Conservation (phyloP, 2,329 filamentous ascomycete genomes). For the Pseudogymnoascus destructans region DNA sequence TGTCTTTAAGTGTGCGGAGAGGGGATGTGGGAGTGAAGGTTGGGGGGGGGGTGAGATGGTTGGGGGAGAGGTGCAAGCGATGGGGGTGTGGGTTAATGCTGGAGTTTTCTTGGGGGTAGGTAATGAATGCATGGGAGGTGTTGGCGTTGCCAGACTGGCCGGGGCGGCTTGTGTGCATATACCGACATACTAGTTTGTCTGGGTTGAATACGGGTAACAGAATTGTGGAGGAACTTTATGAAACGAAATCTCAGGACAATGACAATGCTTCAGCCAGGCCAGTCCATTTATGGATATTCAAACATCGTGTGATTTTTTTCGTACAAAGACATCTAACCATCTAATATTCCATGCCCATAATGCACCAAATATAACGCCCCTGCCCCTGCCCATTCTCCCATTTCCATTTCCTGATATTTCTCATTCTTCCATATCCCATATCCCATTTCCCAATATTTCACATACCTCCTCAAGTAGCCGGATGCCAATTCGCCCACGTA, state of each 20-base stretch:
- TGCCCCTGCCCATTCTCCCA: not conserved
- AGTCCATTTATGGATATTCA: not conserved
- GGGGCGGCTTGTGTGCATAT: conserved; percentile 3
- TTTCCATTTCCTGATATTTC: not conserved
- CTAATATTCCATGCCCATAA: conserved; percentile 3
- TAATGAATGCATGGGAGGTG: conserved; percentile 4
- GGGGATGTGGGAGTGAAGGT: not conserved
- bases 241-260: not conserved
- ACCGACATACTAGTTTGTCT: conserved; percentile 1
- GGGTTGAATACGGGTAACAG: not conserved
- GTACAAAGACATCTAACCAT: not conserved
- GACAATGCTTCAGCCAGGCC: not conserved
- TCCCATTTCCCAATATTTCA: not conserved
- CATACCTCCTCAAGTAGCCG: not conserved
- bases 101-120: not conserved
- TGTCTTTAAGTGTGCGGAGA: not conserved
- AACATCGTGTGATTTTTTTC: not conserved
- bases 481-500: conserved; percentile 40
- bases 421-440: not conserved
- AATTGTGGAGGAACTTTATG: not conserved
- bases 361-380: not conserved
- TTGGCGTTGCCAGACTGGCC: conserved; percentile 8
- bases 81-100: not conserved
- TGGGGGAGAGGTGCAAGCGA: not conserved
- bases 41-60: not conserved